Base-by-base conservation (phyloP, 1,284 basidiomycete species). In the Peniophora sp. region DNA sequence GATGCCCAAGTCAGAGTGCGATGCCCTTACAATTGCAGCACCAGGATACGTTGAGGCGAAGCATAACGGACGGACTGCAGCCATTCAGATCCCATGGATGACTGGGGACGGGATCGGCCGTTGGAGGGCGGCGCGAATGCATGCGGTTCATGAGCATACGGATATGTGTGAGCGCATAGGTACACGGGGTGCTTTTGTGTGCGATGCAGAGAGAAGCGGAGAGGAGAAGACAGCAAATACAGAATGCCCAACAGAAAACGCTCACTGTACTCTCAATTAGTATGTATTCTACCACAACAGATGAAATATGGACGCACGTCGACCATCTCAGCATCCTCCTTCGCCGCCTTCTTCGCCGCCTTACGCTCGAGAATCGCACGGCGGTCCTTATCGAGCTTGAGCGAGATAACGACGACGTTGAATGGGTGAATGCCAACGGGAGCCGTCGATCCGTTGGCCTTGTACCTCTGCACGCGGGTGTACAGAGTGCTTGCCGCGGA, bases 401-500 rank as follows among this genome's bases (percentile, higher is more conserved):
- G 81, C 64, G 75, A 86, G 61, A 85, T 86, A 69, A 99, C 94
- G 62, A 97, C 92, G 54, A 97, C 93, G 71, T 98, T 99, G 75
- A 89, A 93, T 56, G 97, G 95, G 80, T 96, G 89, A 64, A 99
- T 85, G 62, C 94, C 94, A 64, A 98, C 92, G 64, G 91, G 89
- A 54, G 88, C 84, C 53, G 94, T 89, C 57, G 94, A 89, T 61
- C 97, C 97, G 70, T 97, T 97, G 61, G 92, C 92, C 78, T 99
- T 99, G 79, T 99, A 97, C 60, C 95, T 85, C 65, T 90, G 87
- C 56, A 99, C 94, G 69, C 95, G 92, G 38, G 79, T 89, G 64
- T 69, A 97, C 94, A 70, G 86, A 89, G 82, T 99, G 80, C 78
- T 97, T 91, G 67, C 70, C 74, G 60, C 94, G 87, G 64, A 99